These are phyloP conservation scores for Starmerella lactis-condensi DNA, from an alignment of 805 yeast genomes.

Conservation along the genomic window DNA sequence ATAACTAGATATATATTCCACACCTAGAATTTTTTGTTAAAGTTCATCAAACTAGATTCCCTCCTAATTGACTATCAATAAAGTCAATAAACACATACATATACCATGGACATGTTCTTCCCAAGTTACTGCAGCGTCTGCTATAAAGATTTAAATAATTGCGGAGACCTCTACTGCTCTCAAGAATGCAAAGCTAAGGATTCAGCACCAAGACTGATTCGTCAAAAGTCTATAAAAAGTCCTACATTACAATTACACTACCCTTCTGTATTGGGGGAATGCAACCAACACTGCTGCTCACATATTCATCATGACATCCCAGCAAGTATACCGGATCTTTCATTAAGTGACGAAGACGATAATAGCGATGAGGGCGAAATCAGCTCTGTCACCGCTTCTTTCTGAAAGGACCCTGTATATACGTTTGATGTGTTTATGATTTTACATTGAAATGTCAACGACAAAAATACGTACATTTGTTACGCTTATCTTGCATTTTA, in stretches of 20 bases:
- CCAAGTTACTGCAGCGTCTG: constrained; percentile 23
- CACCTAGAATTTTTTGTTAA: not conserved
- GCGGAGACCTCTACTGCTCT: constrained; percentile 21
- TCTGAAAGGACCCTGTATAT: too few relatives aligned
- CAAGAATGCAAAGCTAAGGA: constrained; percentile 20
- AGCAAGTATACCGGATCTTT: constrained; percentile 8
- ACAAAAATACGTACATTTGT: too few relatives aligned
- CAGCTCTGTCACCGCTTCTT: not conserved
- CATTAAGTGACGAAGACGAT: constrained; percentile 13
- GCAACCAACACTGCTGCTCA: not conserved
- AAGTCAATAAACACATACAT: not conserved
- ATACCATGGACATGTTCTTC: constrained; percentile 14
- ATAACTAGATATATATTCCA: not conserved
- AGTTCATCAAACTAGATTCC: too few relatives aligned
- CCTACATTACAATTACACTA: not conserved
- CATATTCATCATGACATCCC: constrained; percentile 1
- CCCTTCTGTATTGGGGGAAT: not conserved
- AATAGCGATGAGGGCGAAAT: constrained; percentile 4
- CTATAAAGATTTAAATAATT: constrained; percentile 19
- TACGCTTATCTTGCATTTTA: too few relatives aligned
- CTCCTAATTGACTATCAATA: too few relatives aligned
- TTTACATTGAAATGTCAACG: too few relatives aligned
- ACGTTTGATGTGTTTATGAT: too few relatives aligned
- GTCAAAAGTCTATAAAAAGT: not conserved
- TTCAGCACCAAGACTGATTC: constrained; percentile 5